Evolutionary conservation across 257 asterid genomes (phyloP), one percentile per base, ranked within the genome.

Genomic region (Solanum corneliomulleri): DNA sequence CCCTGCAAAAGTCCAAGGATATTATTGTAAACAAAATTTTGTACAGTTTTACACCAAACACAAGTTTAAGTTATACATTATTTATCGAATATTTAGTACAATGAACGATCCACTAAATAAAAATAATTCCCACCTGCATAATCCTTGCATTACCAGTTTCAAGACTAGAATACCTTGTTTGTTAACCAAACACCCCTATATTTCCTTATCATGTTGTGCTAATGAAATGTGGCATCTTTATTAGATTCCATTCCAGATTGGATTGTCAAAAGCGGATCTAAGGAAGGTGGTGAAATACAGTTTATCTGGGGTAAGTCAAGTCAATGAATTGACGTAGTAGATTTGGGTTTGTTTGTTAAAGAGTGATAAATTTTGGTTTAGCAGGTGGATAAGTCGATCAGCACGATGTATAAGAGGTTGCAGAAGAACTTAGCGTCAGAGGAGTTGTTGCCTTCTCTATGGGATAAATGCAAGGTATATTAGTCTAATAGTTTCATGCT

Each of bases 401-500:
- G 82, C 83, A 88, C 93, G 78, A 97, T 97, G 99, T 95, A 95
- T 85, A 97, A 96, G 91, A 97, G 93, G 87, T 84, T 97, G 89
- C 99, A 96, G 91, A 97, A 92, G 94, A 94, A 95, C 89, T 86
- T 96, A 89, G 91, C 98, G 18, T 91, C 96, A 1, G 99, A 97
- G 91, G 99, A 97, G 90, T 92, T 97, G 86, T 86, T 96, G 94
- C 99, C 99, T 91, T 96, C 99, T 56, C 84, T 97, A 71, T 97
- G 99, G 99, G 99, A 97, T 89, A 97, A 97, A 90, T 95, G 97
- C 95, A 95, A 97, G 99, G 99, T 97, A 94, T 70, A 62, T 87
- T 14, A 25, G 58, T 78, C 13, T 44, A 78, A 25, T 25, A 11
- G 7, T 52, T 16, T 52, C 60, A 9, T 56, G 64, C 0, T 56